These are phyloP conservation scores for Musa balbisiana DNA, from an alignment of 202 grass and related monocot species.

Conservation along the genomic window DNA sequence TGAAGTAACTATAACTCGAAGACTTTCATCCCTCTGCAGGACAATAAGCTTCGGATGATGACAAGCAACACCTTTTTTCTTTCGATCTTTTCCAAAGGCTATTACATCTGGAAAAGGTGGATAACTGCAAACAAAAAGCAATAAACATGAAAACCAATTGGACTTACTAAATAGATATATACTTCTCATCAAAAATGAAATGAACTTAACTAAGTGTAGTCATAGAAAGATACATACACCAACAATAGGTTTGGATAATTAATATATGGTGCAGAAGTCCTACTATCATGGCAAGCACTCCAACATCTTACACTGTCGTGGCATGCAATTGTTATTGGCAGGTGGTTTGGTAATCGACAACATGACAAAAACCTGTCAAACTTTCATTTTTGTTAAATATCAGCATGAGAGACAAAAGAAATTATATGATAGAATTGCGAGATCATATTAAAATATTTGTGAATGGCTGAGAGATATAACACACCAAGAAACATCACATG, in stretches of 20 bases:
- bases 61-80: conserved; percentile 82
- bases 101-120: conserved; percentile 67
- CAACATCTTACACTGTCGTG: conserved; percentile 70
- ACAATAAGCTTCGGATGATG: conserved; percentile 83
- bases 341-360: conserved; percentile 51
- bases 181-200: conserved; percentile 9
- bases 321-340: conserved; percentile 73
- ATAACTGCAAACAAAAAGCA: conserved; percentile 38
- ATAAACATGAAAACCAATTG: conserved; percentile 13
- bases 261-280: conserved; percentile 24
- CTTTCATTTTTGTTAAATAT: neutral
- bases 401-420: neutral
- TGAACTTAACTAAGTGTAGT: neutral
- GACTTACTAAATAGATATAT: conserved; percentile 9
- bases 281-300: conserved; percentile 25
- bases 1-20: conserved; percentile 72
- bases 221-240: conserved; percentile 45
- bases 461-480: neutral
- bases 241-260: conserved; percentile 58
- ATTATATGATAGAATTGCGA: neutral
- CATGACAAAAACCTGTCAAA: conserved; percentile 60
- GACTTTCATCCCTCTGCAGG: conserved; percentile 51
- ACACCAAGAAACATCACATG: conserved; percentile 72
- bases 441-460: neutral
- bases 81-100: conserved; percentile 83